These are phyloP conservation scores for Trifolium fragiferum DNA, from an alignment of 306 rosid species.

Conservation along the genomic window DNA sequence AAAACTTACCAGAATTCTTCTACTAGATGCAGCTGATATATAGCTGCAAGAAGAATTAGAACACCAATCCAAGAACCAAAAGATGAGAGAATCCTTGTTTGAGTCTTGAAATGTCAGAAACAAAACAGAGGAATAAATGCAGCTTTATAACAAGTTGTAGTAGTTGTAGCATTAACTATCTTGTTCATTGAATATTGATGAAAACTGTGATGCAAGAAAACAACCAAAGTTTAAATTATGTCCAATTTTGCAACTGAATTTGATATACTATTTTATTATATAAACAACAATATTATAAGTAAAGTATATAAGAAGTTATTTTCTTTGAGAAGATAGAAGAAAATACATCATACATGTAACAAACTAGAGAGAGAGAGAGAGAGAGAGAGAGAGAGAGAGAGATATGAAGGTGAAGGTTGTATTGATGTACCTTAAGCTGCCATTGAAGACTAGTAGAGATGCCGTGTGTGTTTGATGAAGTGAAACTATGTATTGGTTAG, in stretches of 20 bases:
- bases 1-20: conserved; percentile 51
- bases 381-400: background rate
- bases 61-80: conserved; percentile 1
- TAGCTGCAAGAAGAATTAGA: background rate
- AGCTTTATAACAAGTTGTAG: conserved; percentile 44
- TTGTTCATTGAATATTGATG: conserved; percentile 43
- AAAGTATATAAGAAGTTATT: conserved; percentile 27
- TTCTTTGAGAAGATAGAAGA: background rate
- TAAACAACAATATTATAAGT: background rate
- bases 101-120: conserved; percentile 41
- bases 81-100: conserved; percentile 22
- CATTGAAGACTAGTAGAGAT: conserved; percentile 48
- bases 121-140: conserved; percentile 38
- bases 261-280: background rate
- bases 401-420: conserved; percentile 42
- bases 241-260: conserved; percentile 56
- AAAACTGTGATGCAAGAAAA: conserved; percentile 48
- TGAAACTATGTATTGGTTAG: conserved; percentile 49
- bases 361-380: conserved; percentile 32
- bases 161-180: conserved; percentile 38
- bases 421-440: conserved; percentile 59
- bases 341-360: conserved; percentile 7
- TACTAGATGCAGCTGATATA: conserved; percentile 45
- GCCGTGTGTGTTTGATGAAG: conserved; percentile 46
- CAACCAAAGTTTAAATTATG: conserved; percentile 42